These are phyloP conservation scores for Boletus mariae DNA, from an alignment of 1,284 basidiomycete species.

Conservation along the genomic window DNA sequence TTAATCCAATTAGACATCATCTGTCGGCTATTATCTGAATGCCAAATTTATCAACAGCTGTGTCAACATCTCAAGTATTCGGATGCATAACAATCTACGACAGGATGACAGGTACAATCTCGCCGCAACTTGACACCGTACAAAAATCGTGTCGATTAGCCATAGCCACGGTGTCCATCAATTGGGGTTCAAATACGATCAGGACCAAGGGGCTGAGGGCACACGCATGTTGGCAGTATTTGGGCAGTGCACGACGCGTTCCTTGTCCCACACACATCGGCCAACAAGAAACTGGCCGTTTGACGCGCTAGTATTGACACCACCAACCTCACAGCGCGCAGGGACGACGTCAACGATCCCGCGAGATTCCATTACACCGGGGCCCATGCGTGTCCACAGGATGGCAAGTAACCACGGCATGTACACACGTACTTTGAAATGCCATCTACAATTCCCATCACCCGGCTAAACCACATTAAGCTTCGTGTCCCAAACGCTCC, in stretches of 20 bases:
- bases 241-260: neutral
- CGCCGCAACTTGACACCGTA: too few relatives aligned
- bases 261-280: neutral
- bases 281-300: neutral
- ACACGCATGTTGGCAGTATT: neutral
- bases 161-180: too few relatives aligned
- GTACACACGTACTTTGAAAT: neutral
- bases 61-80: too few relatives aligned
- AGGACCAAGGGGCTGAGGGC: neutral
- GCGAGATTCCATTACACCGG: neutral
- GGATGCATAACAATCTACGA: too few relatives aligned
- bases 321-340: neutral
- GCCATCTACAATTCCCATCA: neutral
- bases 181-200: neutral
- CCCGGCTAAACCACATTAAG: neutral
- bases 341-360: neutral
- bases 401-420: neutral
- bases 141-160: too few relatives aligned
- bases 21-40: too few relatives aligned
- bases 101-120: too few relatives aligned
- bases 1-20: too few relatives aligned
- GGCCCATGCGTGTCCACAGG: too few relatives aligned
- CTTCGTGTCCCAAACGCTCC: neutral
- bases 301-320: neutral
- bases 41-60: too few relatives aligned